These are phyloP conservation scores for Cladosporium phlei DNA, from an alignment of 2,329 filamentous ascomycete genomes.

Conservation along the genomic window DNA sequence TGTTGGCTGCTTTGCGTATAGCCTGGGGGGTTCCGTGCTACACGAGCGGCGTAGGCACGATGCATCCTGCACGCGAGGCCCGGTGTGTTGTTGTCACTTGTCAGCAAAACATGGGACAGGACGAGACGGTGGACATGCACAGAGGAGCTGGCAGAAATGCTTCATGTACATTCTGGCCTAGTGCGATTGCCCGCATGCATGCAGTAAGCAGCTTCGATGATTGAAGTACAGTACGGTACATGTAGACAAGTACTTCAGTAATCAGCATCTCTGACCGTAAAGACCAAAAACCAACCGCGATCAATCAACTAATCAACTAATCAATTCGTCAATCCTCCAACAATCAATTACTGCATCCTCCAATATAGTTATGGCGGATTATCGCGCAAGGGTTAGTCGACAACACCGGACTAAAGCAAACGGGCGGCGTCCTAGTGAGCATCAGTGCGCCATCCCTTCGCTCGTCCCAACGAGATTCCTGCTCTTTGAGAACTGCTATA, in stretches of 20 bases:
- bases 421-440: not conserved
- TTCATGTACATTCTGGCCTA: slow-evolving; percentile 4
- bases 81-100: not conserved
- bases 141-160: not conserved
- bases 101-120: not conserved
- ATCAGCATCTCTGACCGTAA: no score
- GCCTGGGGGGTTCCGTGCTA: slow-evolving; percentile 3
- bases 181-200: no score
- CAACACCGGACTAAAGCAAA: not conserved
- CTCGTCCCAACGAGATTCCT: not conserved
- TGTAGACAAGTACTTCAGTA: no score
- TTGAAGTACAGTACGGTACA: no score
- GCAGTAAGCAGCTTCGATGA: not conserved
- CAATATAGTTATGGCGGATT: not conserved
- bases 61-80: slow-evolving; percentile 5
- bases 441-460: not conserved
- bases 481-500: not conserved
- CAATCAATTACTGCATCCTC: no score
- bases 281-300: no score
- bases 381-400: slow-evolving; percentile 6
- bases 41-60: not conserved
- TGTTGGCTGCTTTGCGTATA: slow-evolving; percentile 8
- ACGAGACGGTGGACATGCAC: not conserved
- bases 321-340: no score
- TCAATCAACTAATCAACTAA: no score